A percentile compares a stretch with the other conserved stretches of the same genome.
Conservation (phyloP, 306 rosid genomes). For the Acmispon strigosus region DNA sequence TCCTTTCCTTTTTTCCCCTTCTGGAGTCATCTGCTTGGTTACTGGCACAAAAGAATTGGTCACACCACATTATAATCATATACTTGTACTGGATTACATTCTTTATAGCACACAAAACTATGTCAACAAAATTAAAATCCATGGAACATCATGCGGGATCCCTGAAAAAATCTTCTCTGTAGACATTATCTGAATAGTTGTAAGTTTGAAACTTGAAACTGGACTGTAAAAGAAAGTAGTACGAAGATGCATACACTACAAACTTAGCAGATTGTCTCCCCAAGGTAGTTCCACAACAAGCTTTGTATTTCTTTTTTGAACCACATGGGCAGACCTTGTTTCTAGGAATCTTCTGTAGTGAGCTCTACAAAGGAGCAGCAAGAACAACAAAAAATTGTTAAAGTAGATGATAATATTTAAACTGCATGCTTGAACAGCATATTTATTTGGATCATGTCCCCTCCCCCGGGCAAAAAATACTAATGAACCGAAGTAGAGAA, state of each 20-base stretch:
- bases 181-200: background rate
- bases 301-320: constrained; percentile 72
- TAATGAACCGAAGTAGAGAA: background rate
- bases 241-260: constrained; percentile 41
- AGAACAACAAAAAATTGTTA: constrained; percentile 9
- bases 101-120: background rate
- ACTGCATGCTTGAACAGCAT: background rate
- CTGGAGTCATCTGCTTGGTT: constrained; percentile 45
- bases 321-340: constrained; percentile 77
- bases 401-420: background rate
- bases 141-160: background rate
- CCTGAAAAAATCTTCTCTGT: background rate
- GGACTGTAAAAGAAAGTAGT: background rate
- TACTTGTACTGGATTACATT: background rate
- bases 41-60: constrained; percentile 35
- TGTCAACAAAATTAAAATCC: constrained; percentile 5
- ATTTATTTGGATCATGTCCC: background rate
- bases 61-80: background rate
- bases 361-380: constrained; percentile 3
- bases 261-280: constrained; percentile 47
- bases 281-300: constrained; percentile 60
- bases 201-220: background rate
- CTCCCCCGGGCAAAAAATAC: background rate
- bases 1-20: constrained; percentile 47
- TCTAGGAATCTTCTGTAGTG: constrained; percentile 50